Base-by-base conservation (phyloP, 371 early-diverging fungal genomes). In the Mucor sp. region DNA sequence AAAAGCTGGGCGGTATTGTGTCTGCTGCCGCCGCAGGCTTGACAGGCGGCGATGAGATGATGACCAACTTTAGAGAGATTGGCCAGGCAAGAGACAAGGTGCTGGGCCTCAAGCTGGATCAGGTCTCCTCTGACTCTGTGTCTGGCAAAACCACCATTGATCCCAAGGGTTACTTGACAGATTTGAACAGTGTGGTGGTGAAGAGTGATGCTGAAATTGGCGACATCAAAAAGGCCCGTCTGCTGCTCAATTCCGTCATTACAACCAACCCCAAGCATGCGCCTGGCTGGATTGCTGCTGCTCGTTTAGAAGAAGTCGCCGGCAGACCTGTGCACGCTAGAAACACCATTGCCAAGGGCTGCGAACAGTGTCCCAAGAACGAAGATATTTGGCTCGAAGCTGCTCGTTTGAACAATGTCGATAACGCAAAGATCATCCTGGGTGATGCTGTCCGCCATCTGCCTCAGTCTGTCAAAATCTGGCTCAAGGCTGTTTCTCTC, bases 331-430 rank as follows among this genome's bases (percentile, higher is more conserved):
- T 86, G 3, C 89, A 91, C 21, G 99, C 99, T 6, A 82, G 98
- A 27, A 87, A 85, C 39, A 81, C 92, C 19, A 95, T 98, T 68
- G 89, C 93, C 12, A 90, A 95, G 71, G 99, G 96, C 11, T 97
- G 96, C 77, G 93, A 93, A 62, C 92, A 94, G 77, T 99, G 99
- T 71, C 93, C 97, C 4, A 92, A 90, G 67, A 92, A 82, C 61
- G 98, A 97, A 71, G 98, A 98, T 72, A 89, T 97, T 11, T 99
- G 99, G 98, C 84, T 99, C 58, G 99, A 99, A 74, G 88, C 97
- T 2, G 96, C 96, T 0, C 88, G 98, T 15, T 78, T 99, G 27
- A 95, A 96, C 76, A 90, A 84, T 17, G 66, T 74, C 9, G 93
- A 94, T 4, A 91, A 94, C 56, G 96, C 97, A 14, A 95, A 95